phyloP scores from a whole-genome alignment of 208 protist genomes.

The Leishmania tropica region DNA sequence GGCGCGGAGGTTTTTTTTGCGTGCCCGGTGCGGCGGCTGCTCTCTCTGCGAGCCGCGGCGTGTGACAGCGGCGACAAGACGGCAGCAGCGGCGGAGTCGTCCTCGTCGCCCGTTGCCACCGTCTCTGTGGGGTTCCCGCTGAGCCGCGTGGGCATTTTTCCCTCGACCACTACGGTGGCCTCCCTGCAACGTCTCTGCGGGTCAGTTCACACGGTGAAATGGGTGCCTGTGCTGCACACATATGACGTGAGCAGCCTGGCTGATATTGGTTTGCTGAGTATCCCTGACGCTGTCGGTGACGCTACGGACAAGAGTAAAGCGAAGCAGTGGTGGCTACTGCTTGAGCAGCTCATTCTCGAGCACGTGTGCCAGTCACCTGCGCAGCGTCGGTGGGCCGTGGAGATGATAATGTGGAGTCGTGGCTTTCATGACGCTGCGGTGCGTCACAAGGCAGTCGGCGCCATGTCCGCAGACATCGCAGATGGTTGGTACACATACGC shows the following conservation, averaged over 20 bases:
- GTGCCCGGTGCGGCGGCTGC: conserved; percentile 46
- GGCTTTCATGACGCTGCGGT: conserved; percentile 14
- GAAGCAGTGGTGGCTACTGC: conserved; percentile 11
- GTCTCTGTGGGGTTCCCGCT: conserved; percentile 47
- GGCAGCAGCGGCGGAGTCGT: not conserved
- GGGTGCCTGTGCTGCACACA: conserved; percentile 42
- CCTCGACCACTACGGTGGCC: conserved; percentile 34
- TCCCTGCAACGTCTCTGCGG: conserved; percentile 33
- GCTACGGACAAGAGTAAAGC: not conserved
- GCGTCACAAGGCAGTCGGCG: conserved; percentile 3
- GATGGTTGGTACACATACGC: conserved; percentile 34
- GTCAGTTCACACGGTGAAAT: conserved; percentile 31
- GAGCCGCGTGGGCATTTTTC: conserved; percentile 39
- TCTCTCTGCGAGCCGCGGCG: not conserved
- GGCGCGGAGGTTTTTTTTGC: conserved; percentile 83
- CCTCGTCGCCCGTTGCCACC: not conserved
- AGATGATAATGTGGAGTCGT: conserved; percentile 26
- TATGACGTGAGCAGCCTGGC: conserved; percentile 37
- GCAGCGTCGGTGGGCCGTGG: conserved; percentile 23
- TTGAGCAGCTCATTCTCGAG: conserved; percentile 26
- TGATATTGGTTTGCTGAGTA: conserved; percentile 32
- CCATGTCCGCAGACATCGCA: conserved; percentile 12
- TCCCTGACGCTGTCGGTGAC: not conserved
- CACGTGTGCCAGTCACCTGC: conserved; percentile 27
- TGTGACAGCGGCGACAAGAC: conserved; percentile 5